Percentiles rank a stretch among this genome's conserved stretches.
Conservation (phyloP, 78 protist genomes). For the Dictyostelium capitatum region DNA sequence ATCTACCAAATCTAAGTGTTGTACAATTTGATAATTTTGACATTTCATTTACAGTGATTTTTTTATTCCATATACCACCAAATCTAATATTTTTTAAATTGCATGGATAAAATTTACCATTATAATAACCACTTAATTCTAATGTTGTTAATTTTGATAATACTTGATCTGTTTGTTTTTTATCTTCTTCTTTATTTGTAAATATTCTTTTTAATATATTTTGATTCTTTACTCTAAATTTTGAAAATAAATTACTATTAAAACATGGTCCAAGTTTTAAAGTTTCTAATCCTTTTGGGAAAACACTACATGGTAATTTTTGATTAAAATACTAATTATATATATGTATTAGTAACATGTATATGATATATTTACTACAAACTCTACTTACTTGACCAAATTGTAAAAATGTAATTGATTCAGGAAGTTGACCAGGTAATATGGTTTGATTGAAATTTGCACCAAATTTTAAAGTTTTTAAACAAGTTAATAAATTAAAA, state of each 20-base stretch:
- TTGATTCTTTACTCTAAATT: not conserved
- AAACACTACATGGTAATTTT: not conserved
- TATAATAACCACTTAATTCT: not conserved
- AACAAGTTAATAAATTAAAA: not conserved
- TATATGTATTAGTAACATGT: no score
- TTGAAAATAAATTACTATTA: not conserved
- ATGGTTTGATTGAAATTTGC: not conserved
- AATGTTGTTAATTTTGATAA: not conserved
- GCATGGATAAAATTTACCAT: not conserved
- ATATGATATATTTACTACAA: no score
- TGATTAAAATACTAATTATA: conserved; percentile 10
- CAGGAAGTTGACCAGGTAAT: not conserved
- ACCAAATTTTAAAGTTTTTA: conserved; percentile 19
- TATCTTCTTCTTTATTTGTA: not conserved
- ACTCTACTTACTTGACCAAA: not conserved
- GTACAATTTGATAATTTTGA: not conserved
- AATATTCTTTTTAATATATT: not conserved
- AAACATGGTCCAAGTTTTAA: not conserved
- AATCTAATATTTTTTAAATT: not conserved
- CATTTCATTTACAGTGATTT: not conserved
- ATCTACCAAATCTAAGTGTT: not conserved
- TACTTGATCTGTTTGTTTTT: not conserved
- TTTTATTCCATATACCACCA: not conserved
- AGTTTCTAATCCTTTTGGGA: not conserved
- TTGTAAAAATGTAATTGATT: not conserved